phyloP scores from a whole-genome alignment of 352 stramenopile genomes.

The Globisporangium perplexum region DNA sequence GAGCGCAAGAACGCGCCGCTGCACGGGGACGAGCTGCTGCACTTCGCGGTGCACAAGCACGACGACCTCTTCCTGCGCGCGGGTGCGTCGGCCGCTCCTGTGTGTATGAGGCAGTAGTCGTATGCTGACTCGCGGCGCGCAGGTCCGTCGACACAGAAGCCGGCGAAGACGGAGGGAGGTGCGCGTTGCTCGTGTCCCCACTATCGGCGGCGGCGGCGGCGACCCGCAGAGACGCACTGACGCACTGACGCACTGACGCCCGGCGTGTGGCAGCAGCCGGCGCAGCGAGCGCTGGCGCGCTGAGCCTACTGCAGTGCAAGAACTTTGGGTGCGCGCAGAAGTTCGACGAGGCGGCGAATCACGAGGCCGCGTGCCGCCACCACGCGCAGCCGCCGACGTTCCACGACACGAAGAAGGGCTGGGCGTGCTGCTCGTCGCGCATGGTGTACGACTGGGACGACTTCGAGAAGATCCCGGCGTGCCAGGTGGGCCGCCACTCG shows the following conservation, averaged over 20 bases:
- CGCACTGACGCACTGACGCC: background rate
- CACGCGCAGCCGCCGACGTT: slow-evolving; percentile 80
- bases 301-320: slow-evolving; percentile 73
- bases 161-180: slow-evolving; percentile 34
- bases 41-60: slow-evolving; percentile 79
- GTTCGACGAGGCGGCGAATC: slow-evolving; percentile 75
- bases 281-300: slow-evolving; percentile 4
- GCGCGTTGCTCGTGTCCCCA: too few relatives aligned
- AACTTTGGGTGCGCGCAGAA: slow-evolving; percentile 85
- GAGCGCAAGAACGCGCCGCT: slow-evolving; percentile 60
- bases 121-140: background rate
- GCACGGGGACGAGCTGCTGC: slow-evolving; percentile 71
- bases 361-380: slow-evolving; percentile 66
- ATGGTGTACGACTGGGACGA: slow-evolving; percentile 96
- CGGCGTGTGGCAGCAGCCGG: too few relatives aligned
- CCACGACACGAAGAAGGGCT: slow-evolving; percentile 90
- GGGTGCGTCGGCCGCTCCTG: slow-evolving; percentile 12
- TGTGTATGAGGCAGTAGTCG: background rate
- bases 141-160: slow-evolving; percentile 48
- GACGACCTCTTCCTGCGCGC: slow-evolving; percentile 82
- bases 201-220: too few relatives aligned
- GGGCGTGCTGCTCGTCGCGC: slow-evolving; percentile 84
- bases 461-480: slow-evolving; percentile 88
- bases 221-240: too few relatives aligned
- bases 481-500: slow-evolving; percentile 65